Evolutionary conservation across 129 eudicot genomes (phyloP), one percentile per base, ranked within the genome.

Genomic region (Mikania micrantha): DNA sequence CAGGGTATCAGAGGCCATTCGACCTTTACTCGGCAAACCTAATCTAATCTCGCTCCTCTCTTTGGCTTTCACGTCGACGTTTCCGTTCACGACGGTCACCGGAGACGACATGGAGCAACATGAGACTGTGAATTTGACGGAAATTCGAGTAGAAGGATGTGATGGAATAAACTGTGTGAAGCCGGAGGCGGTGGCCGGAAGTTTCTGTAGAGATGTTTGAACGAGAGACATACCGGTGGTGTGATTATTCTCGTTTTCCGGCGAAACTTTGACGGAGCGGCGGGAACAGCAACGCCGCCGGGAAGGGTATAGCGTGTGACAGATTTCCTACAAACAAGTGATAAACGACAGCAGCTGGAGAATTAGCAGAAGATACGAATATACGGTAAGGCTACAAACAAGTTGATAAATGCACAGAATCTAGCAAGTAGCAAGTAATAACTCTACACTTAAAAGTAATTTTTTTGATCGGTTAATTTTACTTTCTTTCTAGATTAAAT

Each of bases 21-120:
- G 79, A 24, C 98, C 98, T 82, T 91, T 91, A 75, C 96, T 91
- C 16, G 97, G 95, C 79, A 90, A 79, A 11, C 97, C 97, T 16
- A 90, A 74, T 4, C 97, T 88, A 71, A 87, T 86, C 68, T 85
- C 85, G 21, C 48, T 71, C 66, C 97, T 80, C 5, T 83, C 80
- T 0, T 35, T 20, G 2, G 60, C 36, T 29, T 40, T 52, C 38
- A 61, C 38, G 17, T 80, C 89, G 15, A 73, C 62, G 73, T 75
- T 81, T 40, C 89, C 88, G 34, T 81, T 85, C 13, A 83, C 83
- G 17, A 74, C 87, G 35, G 84, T 66, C 24, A 65, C 70, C 66
- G 96, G 88, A 25, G 90, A 83, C 44, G 88, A 69, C 6, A 79
- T 4, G 4, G 87, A 68, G 74, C 85, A 80, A 29, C 91, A 81